Conservation (phyloP, 225 moss, liverwort and hornwort species). For the Straminergon stramineum region DNA sequence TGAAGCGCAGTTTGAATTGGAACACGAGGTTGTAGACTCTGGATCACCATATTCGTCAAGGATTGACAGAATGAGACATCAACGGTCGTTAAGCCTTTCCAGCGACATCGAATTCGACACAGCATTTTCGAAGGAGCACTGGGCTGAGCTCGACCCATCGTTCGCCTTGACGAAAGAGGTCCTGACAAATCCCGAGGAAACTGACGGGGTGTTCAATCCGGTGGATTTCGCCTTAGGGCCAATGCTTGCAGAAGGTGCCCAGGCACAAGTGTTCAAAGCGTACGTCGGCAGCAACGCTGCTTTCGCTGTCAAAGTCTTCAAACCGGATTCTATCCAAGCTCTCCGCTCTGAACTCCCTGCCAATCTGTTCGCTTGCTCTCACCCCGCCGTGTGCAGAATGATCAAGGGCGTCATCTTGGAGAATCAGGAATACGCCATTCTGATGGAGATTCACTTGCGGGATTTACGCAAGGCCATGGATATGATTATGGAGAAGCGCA, state of each 20-base stretch:
- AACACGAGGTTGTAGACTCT: neutral
- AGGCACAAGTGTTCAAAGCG: neutral
- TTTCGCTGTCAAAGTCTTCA: constrained; percentile 1
- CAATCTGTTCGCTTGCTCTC: neutral
- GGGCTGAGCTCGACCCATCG: neutral
- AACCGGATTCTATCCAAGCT: neutral
- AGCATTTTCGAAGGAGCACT: neutral
- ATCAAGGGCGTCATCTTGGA: neutral
- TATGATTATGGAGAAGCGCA: neutral
- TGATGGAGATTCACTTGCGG: neutral
- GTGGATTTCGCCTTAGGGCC: neutral
- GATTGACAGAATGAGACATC: neutral
- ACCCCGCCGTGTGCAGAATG: constrained; percentile 2
- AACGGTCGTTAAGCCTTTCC: neutral
- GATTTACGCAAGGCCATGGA: constrained; percentile 8
- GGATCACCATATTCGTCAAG: neutral
- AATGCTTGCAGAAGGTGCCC: neutral
- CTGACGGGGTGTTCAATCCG: neutral
- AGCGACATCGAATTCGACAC: neutral
- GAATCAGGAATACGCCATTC: neutral
- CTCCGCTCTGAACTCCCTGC: neutral
- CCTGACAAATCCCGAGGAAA: neutral
- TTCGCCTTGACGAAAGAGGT: neutral
- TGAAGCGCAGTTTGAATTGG: neutral
- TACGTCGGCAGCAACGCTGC: neutral